A percentile compares a stretch with the other conserved stretches of the same genome.
Evolutionary conservation across 805 yeast species (phyloP).

Genomic region (Blastobotrys chiropterorum): DNA sequence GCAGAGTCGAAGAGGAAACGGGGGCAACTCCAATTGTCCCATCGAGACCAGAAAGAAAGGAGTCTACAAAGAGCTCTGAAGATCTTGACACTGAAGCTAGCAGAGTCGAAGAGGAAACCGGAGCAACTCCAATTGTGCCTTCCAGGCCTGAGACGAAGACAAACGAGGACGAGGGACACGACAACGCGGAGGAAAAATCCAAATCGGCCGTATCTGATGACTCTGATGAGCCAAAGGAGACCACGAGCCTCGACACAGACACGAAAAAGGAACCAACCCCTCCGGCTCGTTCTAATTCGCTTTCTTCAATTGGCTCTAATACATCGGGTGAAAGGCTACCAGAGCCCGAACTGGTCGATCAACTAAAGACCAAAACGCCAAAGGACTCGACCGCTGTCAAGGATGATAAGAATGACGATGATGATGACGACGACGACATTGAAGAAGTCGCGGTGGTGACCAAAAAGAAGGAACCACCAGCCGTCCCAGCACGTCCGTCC

Average conservation of each 20-base stretch:
- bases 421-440: neutral
- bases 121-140: too few relatives aligned
- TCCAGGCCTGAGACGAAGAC: too few relatives aligned
- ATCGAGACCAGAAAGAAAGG: neutral
- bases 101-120: neutral
- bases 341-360: neutral
- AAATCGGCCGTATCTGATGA: too few relatives aligned
- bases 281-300: neutral
- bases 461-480: slow-evolving; percentile 2
- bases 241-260: too few relatives aligned
- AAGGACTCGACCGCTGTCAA: too few relatives aligned
- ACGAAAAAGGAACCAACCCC: neutral
- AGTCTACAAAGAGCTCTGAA: neutral
- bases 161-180: too few relatives aligned
- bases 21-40: neutral
- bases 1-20: neutral
- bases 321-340: neutral
- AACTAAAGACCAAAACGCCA: neutral
- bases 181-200: too few relatives aligned
- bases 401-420: too few relatives aligned
- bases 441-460: neutral
- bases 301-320: neutral
- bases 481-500: slow-evolving; percentile 4
- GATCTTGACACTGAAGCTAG: neutral
- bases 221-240: too few relatives aligned